Evolutionary conservation across 495 filamentous ascomycete species (phyloP).

Genomic region (Tuber umbilicatum): DNA sequence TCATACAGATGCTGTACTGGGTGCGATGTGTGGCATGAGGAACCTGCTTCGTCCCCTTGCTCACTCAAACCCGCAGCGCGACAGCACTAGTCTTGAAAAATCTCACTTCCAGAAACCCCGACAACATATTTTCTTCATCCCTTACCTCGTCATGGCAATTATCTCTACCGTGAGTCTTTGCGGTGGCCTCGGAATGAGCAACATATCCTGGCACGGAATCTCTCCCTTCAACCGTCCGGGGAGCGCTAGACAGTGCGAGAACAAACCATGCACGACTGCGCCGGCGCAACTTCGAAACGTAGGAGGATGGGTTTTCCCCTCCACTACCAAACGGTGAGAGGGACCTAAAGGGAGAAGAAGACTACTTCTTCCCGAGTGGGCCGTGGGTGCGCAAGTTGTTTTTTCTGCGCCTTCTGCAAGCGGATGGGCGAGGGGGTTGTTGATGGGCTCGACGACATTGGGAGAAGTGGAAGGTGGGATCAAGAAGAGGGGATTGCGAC

Average conservation of each 20-base stretch:
- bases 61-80: constrained; percentile 25
- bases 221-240: constrained; percentile 29
- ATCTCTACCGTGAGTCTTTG: constrained; percentile 32
- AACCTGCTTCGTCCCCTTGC: constrained; percentile 22
- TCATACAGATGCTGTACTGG: constrained; percentile 35
- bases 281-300: neutral
- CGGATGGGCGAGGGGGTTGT: neutral
- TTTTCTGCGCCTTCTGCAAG: constrained; percentile 3
- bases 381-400: constrained; percentile 12
- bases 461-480: neutral
- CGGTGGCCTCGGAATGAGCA: constrained; percentile 37
- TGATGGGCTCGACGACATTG: neutral
- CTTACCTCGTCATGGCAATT: constrained; percentile 15
- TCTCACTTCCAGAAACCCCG: constrained; percentile 9
- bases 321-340: neutral
- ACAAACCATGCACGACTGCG: constrained; percentile 6
- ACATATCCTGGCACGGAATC: constrained; percentile 37
- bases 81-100: neutral
- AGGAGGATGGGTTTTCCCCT: constrained; percentile 21
- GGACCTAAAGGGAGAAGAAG: constrained; percentile 13
- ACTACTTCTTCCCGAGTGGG: constrained; percentile 13
- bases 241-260: constrained; percentile 15
- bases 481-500: constrained; percentile 29
- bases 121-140: constrained; percentile 22
- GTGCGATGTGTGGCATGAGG: constrained; percentile 22